Base-by-base conservation (phyloP, 176 grass and related monocot species). In the Triticum urartu region DNA sequence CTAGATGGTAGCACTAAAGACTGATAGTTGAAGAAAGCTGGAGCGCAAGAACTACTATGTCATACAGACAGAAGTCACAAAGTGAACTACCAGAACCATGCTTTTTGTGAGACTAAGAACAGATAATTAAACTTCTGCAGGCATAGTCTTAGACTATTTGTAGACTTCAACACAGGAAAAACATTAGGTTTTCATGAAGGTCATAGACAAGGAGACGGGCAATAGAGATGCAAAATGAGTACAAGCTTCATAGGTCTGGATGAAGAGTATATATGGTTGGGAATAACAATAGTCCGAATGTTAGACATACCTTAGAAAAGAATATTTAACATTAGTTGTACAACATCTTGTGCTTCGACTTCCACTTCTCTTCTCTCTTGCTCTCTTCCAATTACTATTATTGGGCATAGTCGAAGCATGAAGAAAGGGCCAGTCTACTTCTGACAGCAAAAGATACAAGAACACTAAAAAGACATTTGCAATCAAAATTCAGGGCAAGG, bases 231-330 rank as follows among this genome's bases (percentile, higher is more conserved):
- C 52, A 63, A 32, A 61, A 22, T 26, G 68, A 30, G 42, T 62
- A 63, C 28, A 86, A 69, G 63, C 47, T 17, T 68, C 63, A 78
- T 68, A 22, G 26, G 9, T 58, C 34, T 74, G 21, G 1, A 86
- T 71, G 75, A 68, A 68, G 64, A 77, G 20, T 11, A 76, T 40
- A 54, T 6, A 79, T 79, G 84, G 62, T 56, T 64, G 15, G n/a
- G 34, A 68, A 77, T 30, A 72, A 56, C 18, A 87, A 40, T 9
- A 74, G n/a, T n/a, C 34, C 6, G 24, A 79, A 86, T 86, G n/a
- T 71, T 32, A 76, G 48, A 21, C 45, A 60, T 79, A 43, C 48
- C 45, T 70, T 40, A 60, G 25, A 45, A 78, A 83, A 68, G 24
- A 21, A 79, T 14, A 17, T 74, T 79, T 34, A 79, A 30, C 35